Evolutionary conservation across 495 filamentous ascomycete species (phyloP).

Genomic region (Podospora didyma): DNA sequence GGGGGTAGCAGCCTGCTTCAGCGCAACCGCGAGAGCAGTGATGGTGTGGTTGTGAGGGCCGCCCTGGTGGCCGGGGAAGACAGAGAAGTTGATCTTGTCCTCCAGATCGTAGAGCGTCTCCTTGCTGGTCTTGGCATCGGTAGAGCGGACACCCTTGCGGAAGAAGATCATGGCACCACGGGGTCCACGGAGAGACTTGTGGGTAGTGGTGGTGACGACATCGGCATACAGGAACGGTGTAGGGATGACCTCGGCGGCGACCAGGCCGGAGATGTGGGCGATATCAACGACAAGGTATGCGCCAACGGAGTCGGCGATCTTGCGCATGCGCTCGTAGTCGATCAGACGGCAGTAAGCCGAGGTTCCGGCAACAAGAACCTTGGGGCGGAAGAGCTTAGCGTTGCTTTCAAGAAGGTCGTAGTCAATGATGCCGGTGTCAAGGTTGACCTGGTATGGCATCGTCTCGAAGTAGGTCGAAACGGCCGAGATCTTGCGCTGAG

Average conservation of each 20-base stretch:
- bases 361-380: constrained; percentile 93
- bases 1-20: constrained; percentile 88
- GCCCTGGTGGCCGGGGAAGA: constrained; percentile 99
- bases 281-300: constrained; percentile 97
- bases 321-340: constrained; percentile 93
- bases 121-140: constrained; percentile 86
- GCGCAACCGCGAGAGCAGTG: constrained; percentile 91
- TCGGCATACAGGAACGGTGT: constrained; percentile 92
- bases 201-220: constrained; percentile 97
- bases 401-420: constrained; percentile 91
- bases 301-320: constrained; percentile 91
- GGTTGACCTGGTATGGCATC: constrained; percentile 86
- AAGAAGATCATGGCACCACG: constrained; percentile 99
- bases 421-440: constrained; percentile 94
- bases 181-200: constrained; percentile 98
- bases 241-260: constrained; percentile 89
- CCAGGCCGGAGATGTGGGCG: constrained; percentile 97
- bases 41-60: constrained; percentile 99
- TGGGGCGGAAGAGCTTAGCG: constrained; percentile 90
- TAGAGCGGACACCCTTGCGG: constrained; percentile 88
- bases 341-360: constrained; percentile 98
- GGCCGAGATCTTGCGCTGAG: constrained; percentile 86
- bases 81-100: constrained; percentile 95
- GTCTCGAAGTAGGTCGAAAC: constrained; percentile 95
- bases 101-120: constrained; percentile 91